A percentile compares a stretch with the other conserved stretches of the same genome.
Evolutionary conservation across 257 asterid genomes (phyloP).

Genomic region (Nemophila menziesii): DNA sequence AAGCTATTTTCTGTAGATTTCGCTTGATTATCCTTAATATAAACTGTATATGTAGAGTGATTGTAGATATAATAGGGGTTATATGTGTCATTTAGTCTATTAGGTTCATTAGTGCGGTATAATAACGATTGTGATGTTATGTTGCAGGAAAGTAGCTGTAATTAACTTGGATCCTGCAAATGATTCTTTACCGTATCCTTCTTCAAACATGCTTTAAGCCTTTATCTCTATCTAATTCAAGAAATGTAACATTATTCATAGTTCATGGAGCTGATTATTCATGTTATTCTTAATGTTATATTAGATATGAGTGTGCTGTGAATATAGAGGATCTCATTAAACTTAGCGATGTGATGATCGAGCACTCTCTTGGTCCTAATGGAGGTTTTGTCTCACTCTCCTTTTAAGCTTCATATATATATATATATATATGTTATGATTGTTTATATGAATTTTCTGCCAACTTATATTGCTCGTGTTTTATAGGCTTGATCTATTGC

Average conservation of each 20-base stretch:
- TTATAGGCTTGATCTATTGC: constrained; percentile 86
- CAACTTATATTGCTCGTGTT: constrained; percentile 1
- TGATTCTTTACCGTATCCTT: constrained; percentile 93
- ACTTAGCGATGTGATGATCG: constrained; percentile 82
- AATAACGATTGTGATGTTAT: background rate
- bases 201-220: background rate
- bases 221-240: background rate
- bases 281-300: constrained; percentile 32
- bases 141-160: constrained; percentile 81
- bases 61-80: no score
- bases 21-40: background rate
- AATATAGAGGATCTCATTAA: constrained; percentile 85
- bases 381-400: constrained; percentile 76
- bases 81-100: background rate
- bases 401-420: background rate
- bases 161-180: constrained; percentile 94
- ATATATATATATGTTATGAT: background rate
- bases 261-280: constrained; percentile 3
- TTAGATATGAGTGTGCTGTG: constrained; percentile 87
- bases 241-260: background rate
- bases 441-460: background rate
- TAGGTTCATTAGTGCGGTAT: background rate
- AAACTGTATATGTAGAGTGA: no score
- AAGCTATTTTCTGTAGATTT: no score
- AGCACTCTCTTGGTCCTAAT: constrained; percentile 95